These are phyloP conservation scores for Gryganskiella cystojenkinii DNA, from an alignment of 192 early-diverging fungal genomes.

Conservation along the genomic window DNA sequence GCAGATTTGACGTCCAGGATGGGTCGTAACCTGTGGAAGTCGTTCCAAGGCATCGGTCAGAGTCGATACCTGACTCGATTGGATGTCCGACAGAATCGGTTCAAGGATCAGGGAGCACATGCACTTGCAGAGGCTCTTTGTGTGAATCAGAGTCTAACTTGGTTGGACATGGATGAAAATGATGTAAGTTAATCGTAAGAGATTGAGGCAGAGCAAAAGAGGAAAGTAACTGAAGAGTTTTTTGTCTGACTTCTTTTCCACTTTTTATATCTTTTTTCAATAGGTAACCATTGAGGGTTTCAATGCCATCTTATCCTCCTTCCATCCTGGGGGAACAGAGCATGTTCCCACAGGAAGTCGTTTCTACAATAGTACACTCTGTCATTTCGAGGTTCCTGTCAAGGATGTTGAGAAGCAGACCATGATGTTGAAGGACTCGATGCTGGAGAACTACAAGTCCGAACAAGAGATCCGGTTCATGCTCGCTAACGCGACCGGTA, in stretches of 20 bases:
- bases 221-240: neutral
- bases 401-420: slow-evolving; percentile 53
- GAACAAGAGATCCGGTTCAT: slow-evolving; percentile 58
- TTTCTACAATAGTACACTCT: slow-evolving; percentile 45
- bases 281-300: slow-evolving; percentile 61
- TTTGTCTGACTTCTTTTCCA: neutral
- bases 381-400: slow-evolving; percentile 43
- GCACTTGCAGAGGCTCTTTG: slow-evolving; percentile 51
- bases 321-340: slow-evolving; percentile 50
- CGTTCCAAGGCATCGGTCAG: slow-evolving; percentile 35
- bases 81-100: slow-evolving; percentile 43
- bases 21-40: slow-evolving; percentile 47
- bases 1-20: slow-evolving; percentile 36
- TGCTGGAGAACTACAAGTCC: slow-evolving; percentile 50
- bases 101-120: slow-evolving; percentile 53
- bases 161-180: slow-evolving; percentile 58
- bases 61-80: slow-evolving; percentile 48
- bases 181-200: slow-evolving; percentile 50
- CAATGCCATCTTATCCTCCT: slow-evolving; percentile 45
- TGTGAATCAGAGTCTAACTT: slow-evolving; percentile 40
- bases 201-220: neutral
- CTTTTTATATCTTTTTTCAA: neutral
- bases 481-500: slow-evolving; percentile 53
- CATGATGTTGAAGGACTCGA: slow-evolving; percentile 29
- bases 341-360: slow-evolving; percentile 36